phyloP scores from a whole-genome alignment of 768 basidiomycete species.

The Rhodotorula sphaerocarpa region DNA sequence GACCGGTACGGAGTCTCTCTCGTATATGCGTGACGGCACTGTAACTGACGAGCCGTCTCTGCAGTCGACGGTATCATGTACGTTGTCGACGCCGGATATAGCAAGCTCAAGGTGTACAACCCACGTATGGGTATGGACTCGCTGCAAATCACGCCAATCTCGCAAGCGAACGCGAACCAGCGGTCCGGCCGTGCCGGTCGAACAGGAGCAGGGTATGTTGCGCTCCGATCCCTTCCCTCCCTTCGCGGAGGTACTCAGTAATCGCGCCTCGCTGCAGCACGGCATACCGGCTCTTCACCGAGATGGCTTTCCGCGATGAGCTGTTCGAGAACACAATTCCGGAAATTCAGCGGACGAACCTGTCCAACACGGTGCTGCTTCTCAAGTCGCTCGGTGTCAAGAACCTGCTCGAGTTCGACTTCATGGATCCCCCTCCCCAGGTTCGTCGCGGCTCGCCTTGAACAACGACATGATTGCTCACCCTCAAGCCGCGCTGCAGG shows the following conservation, averaged over 20 bases:
- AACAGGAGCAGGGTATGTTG: conserved; percentile 79
- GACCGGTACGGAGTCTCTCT: too few species aligned
- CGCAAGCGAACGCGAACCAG: conserved; percentile 95
- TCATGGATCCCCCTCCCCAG: conserved; percentile 99
- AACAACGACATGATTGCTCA: neutral
- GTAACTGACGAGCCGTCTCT: conserved; percentile 14
- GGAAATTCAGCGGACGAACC: conserved; percentile 94
- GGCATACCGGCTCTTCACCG: conserved; percentile 94
- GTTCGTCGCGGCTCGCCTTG: conserved; percentile 39
- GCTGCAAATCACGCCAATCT: conserved; percentile 95
- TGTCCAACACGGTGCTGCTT: conserved; percentile 90
- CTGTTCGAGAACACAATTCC: conserved; percentile 92
- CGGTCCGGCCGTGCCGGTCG: conserved; percentile 92
- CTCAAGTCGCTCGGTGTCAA: conserved; percentile 95
- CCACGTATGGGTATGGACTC: conserved; percentile 99
- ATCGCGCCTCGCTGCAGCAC: conserved; percentile 50
- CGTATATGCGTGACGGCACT: too few species aligned
- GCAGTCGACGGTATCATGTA: conserved; percentile 93
- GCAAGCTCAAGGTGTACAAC: conserved; percentile 97
- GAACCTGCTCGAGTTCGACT: conserved; percentile 94
- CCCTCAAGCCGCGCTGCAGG: conserved; percentile 48
- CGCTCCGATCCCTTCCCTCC: neutral
- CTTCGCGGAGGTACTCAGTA: neutral
- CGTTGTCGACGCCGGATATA: conserved; percentile 93
- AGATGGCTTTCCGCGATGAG: conserved; percentile 93